Percentiles rank a stretch among this genome's conserved stretches.
These are phyloP conservation scores for Ogataea chonburiensis DNA, from an alignment of 805 yeast species.

Conservation along the genomic window DNA sequence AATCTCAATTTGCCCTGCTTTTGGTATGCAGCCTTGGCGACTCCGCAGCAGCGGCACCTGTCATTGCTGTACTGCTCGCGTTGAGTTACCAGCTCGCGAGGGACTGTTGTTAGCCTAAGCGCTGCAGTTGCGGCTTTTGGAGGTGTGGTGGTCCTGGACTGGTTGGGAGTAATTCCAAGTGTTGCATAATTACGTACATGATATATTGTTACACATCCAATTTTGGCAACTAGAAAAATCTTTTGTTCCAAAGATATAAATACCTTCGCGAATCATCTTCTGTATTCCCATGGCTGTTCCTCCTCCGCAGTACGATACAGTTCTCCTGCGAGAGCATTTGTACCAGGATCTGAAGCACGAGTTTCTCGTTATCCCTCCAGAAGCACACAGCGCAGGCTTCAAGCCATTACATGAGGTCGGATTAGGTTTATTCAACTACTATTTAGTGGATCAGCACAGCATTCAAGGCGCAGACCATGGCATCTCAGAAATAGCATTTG, in stretches of 20 bases:
- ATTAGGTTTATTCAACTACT: conserved; percentile 31
- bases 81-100: too few relatives aligned
- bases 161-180: too few relatives aligned
- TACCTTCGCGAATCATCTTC: neutral
- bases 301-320: conserved; percentile 32
- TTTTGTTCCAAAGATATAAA: neutral
- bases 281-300: conserved; percentile 35
- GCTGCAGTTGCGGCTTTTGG: too few relatives aligned
- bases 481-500: conserved; percentile 2
- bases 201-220: neutral
- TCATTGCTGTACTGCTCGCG: neutral
- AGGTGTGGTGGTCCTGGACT: too few relatives aligned
- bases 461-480: conserved; percentile 6
- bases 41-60: neutral
- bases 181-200: conserved; percentile 1
- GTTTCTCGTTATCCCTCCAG: conserved; percentile 31
- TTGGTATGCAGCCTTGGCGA: too few relatives aligned
- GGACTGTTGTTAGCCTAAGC: too few relatives aligned
- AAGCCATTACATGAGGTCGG: conserved; percentile 32
- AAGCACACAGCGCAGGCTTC: conserved; percentile 26
- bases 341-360: conserved; percentile 28
- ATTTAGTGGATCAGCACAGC: conserved; percentile 20
- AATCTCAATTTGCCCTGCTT: too few relatives aligned
- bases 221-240: conserved; percentile 1
- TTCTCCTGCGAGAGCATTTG: conserved; percentile 35